Percentiles rank a stretch among this genome's conserved stretches.
Conservation (phyloP, 768 basidiomycete species). For the Amanita polypyramis region DNA sequence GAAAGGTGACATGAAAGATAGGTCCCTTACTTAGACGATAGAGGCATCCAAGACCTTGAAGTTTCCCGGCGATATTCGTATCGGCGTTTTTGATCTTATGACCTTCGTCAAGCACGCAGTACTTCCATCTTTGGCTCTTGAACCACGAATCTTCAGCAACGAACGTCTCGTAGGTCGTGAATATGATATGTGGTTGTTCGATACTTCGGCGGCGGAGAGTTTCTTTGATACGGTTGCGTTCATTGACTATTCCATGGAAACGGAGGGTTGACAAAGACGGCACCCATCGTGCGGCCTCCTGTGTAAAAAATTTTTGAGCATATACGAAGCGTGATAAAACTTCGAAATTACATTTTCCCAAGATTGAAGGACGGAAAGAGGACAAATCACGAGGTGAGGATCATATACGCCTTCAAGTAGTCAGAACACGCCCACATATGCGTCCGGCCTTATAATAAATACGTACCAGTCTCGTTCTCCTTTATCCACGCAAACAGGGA, state of each 20-base stretch:
- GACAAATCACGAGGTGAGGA: conserved; percentile 66
- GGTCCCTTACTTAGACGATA: conserved; percentile 39
- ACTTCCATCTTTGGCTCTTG: conserved; percentile 47
- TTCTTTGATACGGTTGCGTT: conserved; percentile 46
- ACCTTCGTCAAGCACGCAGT: conserved; percentile 55
- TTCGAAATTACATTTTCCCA: conserved; percentile 39
- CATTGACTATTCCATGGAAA: conserved; percentile 46
- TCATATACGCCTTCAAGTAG: conserved; percentile 26
- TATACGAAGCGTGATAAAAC: neutral
- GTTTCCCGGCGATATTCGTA: conserved; percentile 38
- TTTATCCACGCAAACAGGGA: conserved; percentile 60
- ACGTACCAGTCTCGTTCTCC: conserved; percentile 33
- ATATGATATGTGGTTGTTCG: conserved; percentile 39
- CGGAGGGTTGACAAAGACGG: conserved; percentile 43
- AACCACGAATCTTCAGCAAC: conserved; percentile 49
- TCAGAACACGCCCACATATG: neutral
- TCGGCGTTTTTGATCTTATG: conserved; percentile 67
- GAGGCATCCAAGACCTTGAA: conserved; percentile 45
- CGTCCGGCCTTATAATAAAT: neutral
- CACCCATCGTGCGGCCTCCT: conserved; percentile 47
- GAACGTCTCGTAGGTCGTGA: conserved; percentile 64
- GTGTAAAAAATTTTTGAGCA: neutral
- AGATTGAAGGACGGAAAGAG: conserved; percentile 53
- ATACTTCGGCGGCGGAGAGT: conserved; percentile 20
- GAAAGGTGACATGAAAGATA: neutral